Conservation (phyloP, 2,329 filamentous ascomycete genomes). For the Reticulascus tulasneorum region DNA sequence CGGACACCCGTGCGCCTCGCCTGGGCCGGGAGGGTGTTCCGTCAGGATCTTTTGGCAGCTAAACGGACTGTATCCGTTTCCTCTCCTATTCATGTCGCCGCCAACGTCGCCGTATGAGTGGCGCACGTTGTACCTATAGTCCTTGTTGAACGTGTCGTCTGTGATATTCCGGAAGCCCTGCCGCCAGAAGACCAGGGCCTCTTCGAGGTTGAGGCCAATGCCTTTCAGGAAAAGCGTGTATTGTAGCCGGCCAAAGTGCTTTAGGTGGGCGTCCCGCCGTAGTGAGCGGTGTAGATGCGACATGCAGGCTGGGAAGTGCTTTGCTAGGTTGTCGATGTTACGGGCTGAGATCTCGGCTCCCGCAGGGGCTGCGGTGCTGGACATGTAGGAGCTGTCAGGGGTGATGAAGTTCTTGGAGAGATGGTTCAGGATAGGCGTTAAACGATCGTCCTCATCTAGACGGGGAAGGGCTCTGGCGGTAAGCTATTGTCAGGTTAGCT, state of each 20-base stretch:
- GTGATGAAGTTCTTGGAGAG: conserved; percentile 95
- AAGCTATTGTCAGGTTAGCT: conserved; percentile 54
- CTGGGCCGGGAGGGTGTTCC: conserved; percentile 79
- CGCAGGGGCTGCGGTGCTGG: conserved; percentile 58
- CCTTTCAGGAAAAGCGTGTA: conserved; percentile 97
- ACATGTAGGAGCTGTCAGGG: conserved; percentile 75
- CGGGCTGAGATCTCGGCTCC: conserved; percentile 73
- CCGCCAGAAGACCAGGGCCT: conserved; percentile 90
- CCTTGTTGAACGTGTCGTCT: conserved; percentile 94
- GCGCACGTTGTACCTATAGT: conserved; percentile 96
- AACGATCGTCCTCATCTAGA: conserved; percentile 91
- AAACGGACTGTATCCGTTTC: conserved; percentile 83
- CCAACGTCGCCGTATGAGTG: conserved; percentile 94
- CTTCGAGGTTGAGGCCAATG: conserved; percentile 86
- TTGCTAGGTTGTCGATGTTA: conserved; percentile 74
- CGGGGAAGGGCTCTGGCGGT: conserved; percentile 88
- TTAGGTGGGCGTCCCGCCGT: conserved; percentile 83
- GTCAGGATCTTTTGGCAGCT: conserved; percentile 94
- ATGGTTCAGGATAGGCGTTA: conserved; percentile 65
- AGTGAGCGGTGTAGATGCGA: conserved; percentile 81
- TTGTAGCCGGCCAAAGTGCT: conserved; percentile 89
- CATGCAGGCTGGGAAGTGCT: conserved; percentile 92
- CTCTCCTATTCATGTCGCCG: conserved; percentile 81
- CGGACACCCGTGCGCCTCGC: conserved; percentile 92
- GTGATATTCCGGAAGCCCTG: conserved; percentile 78